Conservation (phyloP, 2,329 filamentous ascomycete genomes). For the Whalleya microplaca region DNA sequence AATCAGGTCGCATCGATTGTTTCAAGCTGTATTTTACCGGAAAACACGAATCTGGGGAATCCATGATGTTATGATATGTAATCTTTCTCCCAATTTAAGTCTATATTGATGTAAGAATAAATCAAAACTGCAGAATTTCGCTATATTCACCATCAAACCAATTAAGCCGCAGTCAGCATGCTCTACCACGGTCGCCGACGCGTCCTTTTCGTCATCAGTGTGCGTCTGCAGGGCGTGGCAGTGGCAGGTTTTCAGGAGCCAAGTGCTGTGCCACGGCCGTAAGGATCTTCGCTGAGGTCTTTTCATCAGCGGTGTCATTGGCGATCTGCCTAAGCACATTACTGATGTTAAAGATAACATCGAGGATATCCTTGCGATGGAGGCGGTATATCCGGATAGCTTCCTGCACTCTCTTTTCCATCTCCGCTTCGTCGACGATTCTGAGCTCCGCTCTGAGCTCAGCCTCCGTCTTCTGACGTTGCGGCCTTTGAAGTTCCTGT, state of each 20-base stretch:
- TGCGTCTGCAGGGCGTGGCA: background rate
- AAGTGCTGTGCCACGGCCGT: background rate
- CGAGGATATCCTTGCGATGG: constrained; percentile 17
- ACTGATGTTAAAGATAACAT: constrained; percentile 16
- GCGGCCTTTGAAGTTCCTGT: constrained; percentile 1
- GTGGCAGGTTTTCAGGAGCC: background rate
- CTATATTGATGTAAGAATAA: no score
- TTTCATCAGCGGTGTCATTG: background rate
- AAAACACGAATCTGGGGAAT: background rate
- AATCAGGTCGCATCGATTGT: no score
- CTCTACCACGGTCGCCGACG: no score
- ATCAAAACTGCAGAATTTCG: no score
- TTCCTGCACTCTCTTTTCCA: constrained; percentile 15
- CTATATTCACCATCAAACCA: background rate
- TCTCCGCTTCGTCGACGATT: constrained; percentile 16
- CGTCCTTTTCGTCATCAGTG: background rate
- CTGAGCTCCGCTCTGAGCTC: constrained; percentile 5
- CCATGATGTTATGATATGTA: background rate
- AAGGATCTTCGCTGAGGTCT: background rate
- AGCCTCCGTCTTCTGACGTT: constrained; percentile 11
- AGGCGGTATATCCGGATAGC: constrained; percentile 24
- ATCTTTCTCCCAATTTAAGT: background rate
- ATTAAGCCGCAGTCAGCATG: background rate
- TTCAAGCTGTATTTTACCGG: background rate
- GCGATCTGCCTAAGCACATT: constrained; percentile 10